These are phyloP conservation scores for Epichloe glyceriae DNA, from an alignment of 2,329 filamentous ascomycete species.

Conservation along the genomic window DNA sequence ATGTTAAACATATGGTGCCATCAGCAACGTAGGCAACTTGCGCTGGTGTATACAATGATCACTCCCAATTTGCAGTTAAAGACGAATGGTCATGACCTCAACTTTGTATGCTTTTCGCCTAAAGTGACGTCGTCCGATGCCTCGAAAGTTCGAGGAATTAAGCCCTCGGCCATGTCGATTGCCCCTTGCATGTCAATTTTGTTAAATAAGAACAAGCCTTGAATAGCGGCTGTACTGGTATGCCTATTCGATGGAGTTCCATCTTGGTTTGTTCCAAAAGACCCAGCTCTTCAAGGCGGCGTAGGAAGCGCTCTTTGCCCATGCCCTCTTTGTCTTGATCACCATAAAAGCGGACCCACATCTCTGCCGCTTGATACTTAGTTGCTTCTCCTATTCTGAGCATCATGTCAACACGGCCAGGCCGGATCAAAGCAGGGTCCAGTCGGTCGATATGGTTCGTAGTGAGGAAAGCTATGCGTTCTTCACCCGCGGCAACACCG, in stretches of 20 bases:
- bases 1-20: background rate
- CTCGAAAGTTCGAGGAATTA: slow-evolving; percentile 46
- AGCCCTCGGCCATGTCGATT: slow-evolving; percentile 61
- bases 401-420: slow-evolving; percentile 88
- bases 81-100: background rate
- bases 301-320: slow-evolving; percentile 56
- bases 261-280: slow-evolving; percentile 47
- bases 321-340: slow-evolving; percentile 56
- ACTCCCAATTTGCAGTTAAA: background rate
- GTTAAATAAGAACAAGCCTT: slow-evolving; percentile 90
- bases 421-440: slow-evolving; percentile 78
- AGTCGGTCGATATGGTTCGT: slow-evolving; percentile 88
- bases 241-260: slow-evolving; percentile 32
- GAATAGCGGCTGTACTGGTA: slow-evolving; percentile 82
- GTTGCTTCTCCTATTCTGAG: slow-evolving; percentile 81
- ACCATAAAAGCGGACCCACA: slow-evolving; percentile 94
- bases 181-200: slow-evolving; percentile 84
- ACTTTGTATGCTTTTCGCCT: background rate
- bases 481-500: slow-evolving; percentile 87
- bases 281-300: slow-evolving; percentile 54
- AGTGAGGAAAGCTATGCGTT: slow-evolving; percentile 85
- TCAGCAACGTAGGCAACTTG: background rate
- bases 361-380: slow-evolving; percentile 65
- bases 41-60: background rate
- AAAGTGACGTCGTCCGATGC: slow-evolving; percentile 19